Percentiles rank a stretch among this genome's conserved stretches.
Conservation (phyloP, 106 monocot genomes). For the Hemerocallis citrina region DNA sequence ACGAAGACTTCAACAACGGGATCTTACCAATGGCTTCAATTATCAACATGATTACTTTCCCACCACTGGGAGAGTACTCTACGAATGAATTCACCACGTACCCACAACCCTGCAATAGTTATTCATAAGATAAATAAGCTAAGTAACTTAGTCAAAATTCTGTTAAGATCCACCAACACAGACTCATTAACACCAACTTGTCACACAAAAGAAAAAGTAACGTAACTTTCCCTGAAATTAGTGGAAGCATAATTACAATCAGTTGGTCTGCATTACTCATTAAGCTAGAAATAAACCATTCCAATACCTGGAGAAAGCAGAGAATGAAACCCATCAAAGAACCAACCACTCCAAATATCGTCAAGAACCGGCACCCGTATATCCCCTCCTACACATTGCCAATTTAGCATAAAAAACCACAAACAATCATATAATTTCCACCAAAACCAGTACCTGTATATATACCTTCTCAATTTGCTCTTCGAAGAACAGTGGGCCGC, state of each 20-base stretch:
- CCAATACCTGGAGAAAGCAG: constrained; percentile 59
- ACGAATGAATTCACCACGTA: constrained; percentile 49
- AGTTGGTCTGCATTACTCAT: not conserved
- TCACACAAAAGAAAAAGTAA: too few species aligned
- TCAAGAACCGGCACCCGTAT: constrained; percentile 50
- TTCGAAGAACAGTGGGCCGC: too few species aligned
- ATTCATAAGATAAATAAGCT: not conserved
- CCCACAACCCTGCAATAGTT: constrained; percentile 53
- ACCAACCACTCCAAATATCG: constrained; percentile 43
- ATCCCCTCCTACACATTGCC: constrained; percentile 30
- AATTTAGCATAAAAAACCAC: not conserved
- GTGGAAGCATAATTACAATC: constrained; percentile 2
- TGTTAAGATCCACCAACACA: not conserved
- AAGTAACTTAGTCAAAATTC: too few species aligned
- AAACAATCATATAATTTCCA: too few species aligned
- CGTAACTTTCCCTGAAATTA: too few species aligned
- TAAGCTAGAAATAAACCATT: not conserved
- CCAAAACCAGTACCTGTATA: too few species aligned
- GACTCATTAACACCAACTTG: too few species aligned
- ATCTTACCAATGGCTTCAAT: constrained; percentile 74
- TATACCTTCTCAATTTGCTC: too few species aligned
- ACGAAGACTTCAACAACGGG: not conserved
- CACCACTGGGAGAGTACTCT: constrained; percentile 32
- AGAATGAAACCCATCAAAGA: constrained; percentile 62
- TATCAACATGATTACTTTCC: constrained; percentile 47